Conservation (phyloP, 441 rosid genomes). For the Euphorbia celastroides region DNA sequence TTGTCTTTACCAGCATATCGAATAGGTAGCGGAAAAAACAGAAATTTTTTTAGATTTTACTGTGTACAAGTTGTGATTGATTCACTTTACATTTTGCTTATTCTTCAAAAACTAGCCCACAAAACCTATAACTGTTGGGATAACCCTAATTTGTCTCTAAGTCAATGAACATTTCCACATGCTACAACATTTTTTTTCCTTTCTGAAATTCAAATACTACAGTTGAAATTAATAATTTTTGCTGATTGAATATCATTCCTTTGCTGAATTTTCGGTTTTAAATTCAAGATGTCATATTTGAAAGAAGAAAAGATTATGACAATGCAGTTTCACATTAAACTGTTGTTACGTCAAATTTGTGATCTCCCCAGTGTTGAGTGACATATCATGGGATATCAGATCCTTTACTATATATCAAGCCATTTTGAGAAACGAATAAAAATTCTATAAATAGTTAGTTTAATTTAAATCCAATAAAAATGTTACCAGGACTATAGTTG, state of each 20-base stretch:
- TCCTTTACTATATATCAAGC: no score
- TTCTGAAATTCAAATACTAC: not conserved
- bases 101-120: not conserved
- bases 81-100: not conserved
- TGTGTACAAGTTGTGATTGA: not conserved
- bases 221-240: not conserved
- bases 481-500: not conserved
- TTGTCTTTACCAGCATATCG: no score
- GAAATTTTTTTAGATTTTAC: no score
- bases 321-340: not conserved
- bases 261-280: not conserved
- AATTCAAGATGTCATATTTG: not conserved
- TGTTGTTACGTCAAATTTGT: not conserved
- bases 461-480: not conserved
- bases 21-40: no score
- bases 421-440: no score
- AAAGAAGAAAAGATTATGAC: not conserved
- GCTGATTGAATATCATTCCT: not conserved
- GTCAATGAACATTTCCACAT: conserved; percentile 23
- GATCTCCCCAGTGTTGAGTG: not conserved
- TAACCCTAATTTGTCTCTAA: conserved; percentile 9
- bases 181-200: not conserved
- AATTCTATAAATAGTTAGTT: no score
- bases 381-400: not conserved
- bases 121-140: not conserved